These are phyloP conservation scores for Angophora floribunda DNA, from an alignment of 345 rosid species.

Conservation along the genomic window DNA sequence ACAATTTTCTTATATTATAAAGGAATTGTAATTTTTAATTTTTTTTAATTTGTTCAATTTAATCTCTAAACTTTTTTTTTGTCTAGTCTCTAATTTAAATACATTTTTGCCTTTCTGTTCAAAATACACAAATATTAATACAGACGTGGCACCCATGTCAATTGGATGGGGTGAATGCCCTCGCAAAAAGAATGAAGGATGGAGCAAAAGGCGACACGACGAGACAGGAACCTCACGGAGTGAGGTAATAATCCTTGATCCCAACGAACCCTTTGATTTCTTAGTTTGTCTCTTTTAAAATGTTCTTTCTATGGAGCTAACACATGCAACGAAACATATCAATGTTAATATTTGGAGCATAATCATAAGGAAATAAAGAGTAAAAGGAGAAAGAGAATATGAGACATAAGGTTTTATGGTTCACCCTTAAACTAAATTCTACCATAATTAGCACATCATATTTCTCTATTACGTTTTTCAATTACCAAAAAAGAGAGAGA, in stretches of 20 bases:
- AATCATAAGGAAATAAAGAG: too few relatives aligned
- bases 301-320: not conserved
- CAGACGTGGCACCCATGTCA: not conserved
- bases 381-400: too few relatives aligned
- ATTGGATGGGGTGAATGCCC: not conserved
- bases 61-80: not conserved
- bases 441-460: too few relatives aligned
- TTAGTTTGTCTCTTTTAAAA: not conserved
- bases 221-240: not conserved
- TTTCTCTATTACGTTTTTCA: too few relatives aligned
- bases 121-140: not conserved
- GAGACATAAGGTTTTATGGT: too few relatives aligned
- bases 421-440: too few relatives aligned
- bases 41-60: not conserved
- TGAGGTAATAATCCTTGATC: not conserved
- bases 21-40: not conserved
- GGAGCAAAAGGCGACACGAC: not conserved
- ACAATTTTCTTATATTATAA: not conserved
- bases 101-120: not conserved
- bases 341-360: too few relatives aligned
- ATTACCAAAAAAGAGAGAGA: fast-evolving
- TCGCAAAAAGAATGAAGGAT: not conserved
- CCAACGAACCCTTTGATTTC: not conserved
- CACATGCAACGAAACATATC: not conserved
- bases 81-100: not conserved